These are phyloP conservation scores for Macrolepiota fuliginosa DNA, from an alignment of 768 basidiomycete genomes.

Conservation along the genomic window DNA sequence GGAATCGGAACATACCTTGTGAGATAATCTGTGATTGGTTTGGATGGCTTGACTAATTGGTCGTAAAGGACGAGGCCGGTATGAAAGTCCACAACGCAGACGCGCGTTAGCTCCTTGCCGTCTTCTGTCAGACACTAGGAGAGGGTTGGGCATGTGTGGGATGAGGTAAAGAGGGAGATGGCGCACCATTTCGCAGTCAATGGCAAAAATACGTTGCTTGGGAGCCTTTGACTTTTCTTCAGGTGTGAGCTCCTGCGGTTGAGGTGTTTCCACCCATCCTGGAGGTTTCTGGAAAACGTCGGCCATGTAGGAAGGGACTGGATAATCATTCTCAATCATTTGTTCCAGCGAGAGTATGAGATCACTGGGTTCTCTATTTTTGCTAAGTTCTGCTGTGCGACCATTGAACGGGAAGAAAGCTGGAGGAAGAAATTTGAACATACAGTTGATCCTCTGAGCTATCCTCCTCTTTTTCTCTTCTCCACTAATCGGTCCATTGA, in stretches of 20 bases:
- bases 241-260: conserved; percentile 21
- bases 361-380: conserved; percentile 55
- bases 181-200: conserved; percentile 97
- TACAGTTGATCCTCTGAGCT: conserved; percentile 36
- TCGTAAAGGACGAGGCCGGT: conserved; percentile 80
- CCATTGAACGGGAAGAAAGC: not conserved
- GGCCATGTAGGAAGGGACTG: conserved; percentile 81
- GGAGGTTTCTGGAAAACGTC: conserved; percentile 59
- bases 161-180: not conserved
- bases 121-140: conserved; percentile 82
- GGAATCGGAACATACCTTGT: conserved; percentile 56
- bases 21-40: conserved; percentile 88
- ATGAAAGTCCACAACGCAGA: conserved; percentile 79
- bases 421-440: conserved; percentile 13
- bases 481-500: conserved; percentile 74
- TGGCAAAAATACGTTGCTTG: conserved; percentile 62
- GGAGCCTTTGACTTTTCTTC: conserved; percentile 22
- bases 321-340: conserved; percentile 95
- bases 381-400: conserved; percentile 53
- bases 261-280: conserved; percentile 85
- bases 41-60: conserved; percentile 83
- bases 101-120: conserved; percentile 84
- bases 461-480: conserved; percentile 76
- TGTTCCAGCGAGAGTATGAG: conserved; percentile 79
- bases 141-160: not conserved